A percentile compares a stretch with the other conserved stretches of the same genome.
phyloP scores from a whole-genome alignment of 1,139 yeast species.

The Diutina rugosa region DNA sequence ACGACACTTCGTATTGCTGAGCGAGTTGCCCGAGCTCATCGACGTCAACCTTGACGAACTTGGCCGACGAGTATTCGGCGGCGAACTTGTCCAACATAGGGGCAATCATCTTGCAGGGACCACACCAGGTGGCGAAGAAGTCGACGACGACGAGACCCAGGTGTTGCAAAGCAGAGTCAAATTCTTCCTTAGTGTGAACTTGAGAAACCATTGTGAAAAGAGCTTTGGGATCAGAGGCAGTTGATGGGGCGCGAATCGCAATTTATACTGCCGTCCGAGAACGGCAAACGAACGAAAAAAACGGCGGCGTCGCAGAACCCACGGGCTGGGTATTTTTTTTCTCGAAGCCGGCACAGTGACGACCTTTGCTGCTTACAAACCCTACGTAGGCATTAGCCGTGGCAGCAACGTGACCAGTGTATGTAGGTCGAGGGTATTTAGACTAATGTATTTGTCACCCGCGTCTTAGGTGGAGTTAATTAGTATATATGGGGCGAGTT shows the following conservation, averaged over 20 bases:
- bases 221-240: too few relatives aligned
- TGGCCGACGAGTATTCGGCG: slow-evolving; percentile 13
- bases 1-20: not conserved
- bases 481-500: not conserved
- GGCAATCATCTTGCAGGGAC: slow-evolving; percentile 81
- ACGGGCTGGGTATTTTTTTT: not conserved
- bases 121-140: slow-evolving; percentile 88
- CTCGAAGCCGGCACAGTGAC: not conserved
- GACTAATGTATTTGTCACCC: not conserved
- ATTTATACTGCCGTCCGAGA: not conserved
- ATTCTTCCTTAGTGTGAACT: slow-evolving; percentile 41
- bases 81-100: slow-evolving; percentile 62
- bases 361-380: not conserved
- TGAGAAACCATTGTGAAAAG: slow-evolving; percentile 22
- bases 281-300: not conserved
- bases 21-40: slow-evolving; percentile 1
- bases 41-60: slow-evolving; percentile 2
- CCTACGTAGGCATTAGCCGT: not conserved
- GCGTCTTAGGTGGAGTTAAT: not conserved
- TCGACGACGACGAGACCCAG: slow-evolving; percentile 65
- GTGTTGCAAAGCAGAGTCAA: slow-evolving; percentile 41
- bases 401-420: not conserved
- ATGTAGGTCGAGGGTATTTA: not conserved
- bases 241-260: not conserved
- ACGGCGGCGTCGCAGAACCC: not conserved